Conservation (phyloP, 2,329 filamentous ascomycete genomes). For the Paraphoma sp. region DNA sequence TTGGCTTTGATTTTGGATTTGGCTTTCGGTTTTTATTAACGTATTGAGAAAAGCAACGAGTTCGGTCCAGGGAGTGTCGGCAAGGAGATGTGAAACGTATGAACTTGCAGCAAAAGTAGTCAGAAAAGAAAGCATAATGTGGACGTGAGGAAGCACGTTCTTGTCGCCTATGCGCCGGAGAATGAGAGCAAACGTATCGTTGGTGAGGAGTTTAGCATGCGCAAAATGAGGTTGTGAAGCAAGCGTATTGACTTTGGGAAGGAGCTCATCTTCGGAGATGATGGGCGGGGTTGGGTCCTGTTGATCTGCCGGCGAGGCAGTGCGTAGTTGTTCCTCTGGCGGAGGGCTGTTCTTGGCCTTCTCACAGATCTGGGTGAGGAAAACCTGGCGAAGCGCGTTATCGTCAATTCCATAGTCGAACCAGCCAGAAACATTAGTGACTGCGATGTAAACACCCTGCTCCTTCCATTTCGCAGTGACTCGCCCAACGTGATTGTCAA, state of each 20-base stretch:
- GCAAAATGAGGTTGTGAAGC: slow-evolving; percentile 30
- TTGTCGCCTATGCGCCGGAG: slow-evolving; percentile 62
- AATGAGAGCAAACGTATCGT: slow-evolving; percentile 55
- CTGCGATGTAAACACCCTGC: slow-evolving; percentile 64
- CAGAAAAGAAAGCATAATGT: slow-evolving; percentile 69
- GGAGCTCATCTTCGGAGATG: slow-evolving; percentile 24
- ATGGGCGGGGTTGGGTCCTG: slow-evolving; percentile 14
- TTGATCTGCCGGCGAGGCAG: slow-evolving; percentile 19
- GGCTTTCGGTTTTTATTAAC: slow-evolving; percentile 50
- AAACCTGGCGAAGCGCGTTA: slow-evolving; percentile 43
- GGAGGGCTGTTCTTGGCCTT: slow-evolving; percentile 13
- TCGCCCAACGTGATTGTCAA: slow-evolving; percentile 65
- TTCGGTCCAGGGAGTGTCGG: slow-evolving; percentile 59
- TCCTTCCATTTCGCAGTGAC: slow-evolving; percentile 62
- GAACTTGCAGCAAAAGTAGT: slow-evolving; percentile 45
- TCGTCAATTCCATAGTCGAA: slow-evolving; percentile 61
- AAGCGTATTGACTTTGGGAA: slow-evolving; percentile 20
- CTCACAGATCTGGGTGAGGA: slow-evolving; percentile 13
- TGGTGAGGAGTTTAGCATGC: slow-evolving; percentile 51
- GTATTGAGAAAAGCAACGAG: slow-evolving; percentile 62
- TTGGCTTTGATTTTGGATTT: slow-evolving; percentile 13
- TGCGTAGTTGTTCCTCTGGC: slow-evolving; percentile 23
- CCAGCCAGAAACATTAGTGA: slow-evolving; percentile 62
- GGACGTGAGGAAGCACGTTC: slow-evolving; percentile 68
- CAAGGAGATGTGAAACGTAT: slow-evolving; percentile 40